Conservation (phyloP, 2,329 filamentous ascomycete species). For the Aspergillus sp. region DNA sequence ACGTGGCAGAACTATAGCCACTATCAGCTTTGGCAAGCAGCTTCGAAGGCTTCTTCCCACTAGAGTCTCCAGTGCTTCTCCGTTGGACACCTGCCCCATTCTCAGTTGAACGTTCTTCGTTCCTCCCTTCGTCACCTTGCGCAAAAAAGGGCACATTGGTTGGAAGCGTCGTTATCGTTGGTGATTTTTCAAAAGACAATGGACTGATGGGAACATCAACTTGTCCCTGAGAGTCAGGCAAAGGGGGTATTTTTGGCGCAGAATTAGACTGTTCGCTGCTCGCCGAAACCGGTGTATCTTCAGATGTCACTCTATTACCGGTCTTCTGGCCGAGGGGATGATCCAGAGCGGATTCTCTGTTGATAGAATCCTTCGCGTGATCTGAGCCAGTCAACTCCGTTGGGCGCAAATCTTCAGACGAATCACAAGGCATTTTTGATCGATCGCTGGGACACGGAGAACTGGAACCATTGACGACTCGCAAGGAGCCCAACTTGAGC, state of each 20-base stretch:
- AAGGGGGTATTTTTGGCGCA: constrained; percentile 13
- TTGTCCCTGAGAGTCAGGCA: constrained; percentile 8
- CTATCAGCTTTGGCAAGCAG: constrained; percentile 29
- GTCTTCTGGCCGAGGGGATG: too few species aligned
- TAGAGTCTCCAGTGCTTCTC: neutral
- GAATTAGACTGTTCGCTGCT: constrained; percentile 1
- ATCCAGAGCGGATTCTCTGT: too few species aligned
- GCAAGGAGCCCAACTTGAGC: constrained; percentile 33
- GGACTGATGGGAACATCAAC: constrained; percentile 23
- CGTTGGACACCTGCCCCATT: constrained; percentile 7
- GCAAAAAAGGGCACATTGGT: constrained; percentile 7
- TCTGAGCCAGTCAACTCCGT: neutral
- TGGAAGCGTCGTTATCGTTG: constrained; percentile 11
- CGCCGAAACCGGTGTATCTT: neutral
- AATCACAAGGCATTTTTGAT: constrained; percentile 7
- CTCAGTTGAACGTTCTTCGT: constrained; percentile 11
- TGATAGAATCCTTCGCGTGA: neutral
- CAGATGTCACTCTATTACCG: neutral
- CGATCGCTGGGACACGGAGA: constrained; percentile 32
- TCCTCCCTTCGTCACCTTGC: constrained; percentile 15
- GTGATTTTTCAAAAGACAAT: constrained; percentile 29
- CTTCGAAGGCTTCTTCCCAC: constrained; percentile 12
- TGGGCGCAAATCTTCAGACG: constrained; percentile 5
- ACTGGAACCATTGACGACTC: constrained; percentile 32
- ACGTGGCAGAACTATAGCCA: constrained; percentile 32